Evolutionary conservation across 2,329 filamentous ascomycete species (phyloP).

Genomic region (Aspergillus sp.): DNA sequence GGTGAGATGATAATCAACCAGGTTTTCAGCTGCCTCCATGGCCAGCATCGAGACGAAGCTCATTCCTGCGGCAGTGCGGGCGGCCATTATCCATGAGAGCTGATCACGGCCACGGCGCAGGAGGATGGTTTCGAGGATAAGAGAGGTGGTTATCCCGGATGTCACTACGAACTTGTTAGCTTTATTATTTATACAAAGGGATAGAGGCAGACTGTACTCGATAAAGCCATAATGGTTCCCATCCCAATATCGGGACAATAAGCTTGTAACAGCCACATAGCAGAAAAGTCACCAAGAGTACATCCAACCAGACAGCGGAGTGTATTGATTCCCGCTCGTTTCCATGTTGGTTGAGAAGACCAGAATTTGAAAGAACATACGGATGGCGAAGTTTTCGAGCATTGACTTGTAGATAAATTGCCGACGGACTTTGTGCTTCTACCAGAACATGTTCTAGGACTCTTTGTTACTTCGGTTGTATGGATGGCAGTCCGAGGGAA

Average conservation of each 20-base stretch:
- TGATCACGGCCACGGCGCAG: conserved; percentile 46
- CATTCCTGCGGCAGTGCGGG: conserved; percentile 54
- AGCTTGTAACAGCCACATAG: conserved; percentile 52
- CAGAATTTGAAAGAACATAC: conserved; percentile 22
- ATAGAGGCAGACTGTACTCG: conserved; percentile 35
- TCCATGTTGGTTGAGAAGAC: conserved; percentile 40
- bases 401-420: too few relatives aligned
- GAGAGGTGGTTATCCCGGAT: conserved; percentile 47
- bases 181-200: too few relatives aligned
- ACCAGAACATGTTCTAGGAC: too few relatives aligned
- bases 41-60: conserved; percentile 56
- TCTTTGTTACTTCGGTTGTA: too few relatives aligned
- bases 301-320: conserved; percentile 53
- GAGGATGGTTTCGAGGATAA: conserved; percentile 50
- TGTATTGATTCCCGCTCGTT: conserved; percentile 51
- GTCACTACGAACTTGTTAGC: conserved; percentile 39
- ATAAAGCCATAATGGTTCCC: conserved; percentile 47
- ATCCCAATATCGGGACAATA: conserved; percentile 45
- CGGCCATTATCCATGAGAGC: conserved; percentile 44
- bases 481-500: too few relatives aligned
- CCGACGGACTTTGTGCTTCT: too few relatives aligned
- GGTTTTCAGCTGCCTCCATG: conserved; percentile 54
- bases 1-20: conserved; percentile 53
- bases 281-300: conserved; percentile 52
- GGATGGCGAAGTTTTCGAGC: too few relatives aligned